phyloP scores from a whole-genome alignment of 1,284 basidiomycete species.

The Trametes sp. region DNA sequence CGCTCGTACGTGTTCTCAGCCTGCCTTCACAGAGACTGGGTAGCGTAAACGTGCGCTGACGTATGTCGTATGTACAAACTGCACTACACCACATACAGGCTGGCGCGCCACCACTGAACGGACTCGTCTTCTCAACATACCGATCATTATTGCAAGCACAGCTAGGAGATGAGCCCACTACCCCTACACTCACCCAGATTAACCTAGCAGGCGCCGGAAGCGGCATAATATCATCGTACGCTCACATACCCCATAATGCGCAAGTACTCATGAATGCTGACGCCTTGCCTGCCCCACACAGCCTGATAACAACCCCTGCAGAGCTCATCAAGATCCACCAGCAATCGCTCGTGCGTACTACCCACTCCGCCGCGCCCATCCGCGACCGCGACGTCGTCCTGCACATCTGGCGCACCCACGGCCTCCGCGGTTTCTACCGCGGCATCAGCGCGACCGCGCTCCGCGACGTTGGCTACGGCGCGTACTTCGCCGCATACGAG shows the following conservation, averaged over 20 bases:
- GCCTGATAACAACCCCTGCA: slow-evolving; percentile 80
- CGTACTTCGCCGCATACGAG: slow-evolving; percentile 88
- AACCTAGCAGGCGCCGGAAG: slow-evolving; percentile 79
- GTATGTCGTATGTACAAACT: background rate
- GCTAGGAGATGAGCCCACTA: slow-evolving; percentile 49
- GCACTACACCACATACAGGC: slow-evolving; percentile 49
- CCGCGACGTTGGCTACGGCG: slow-evolving; percentile 82
- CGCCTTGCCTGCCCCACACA: too few relatives aligned
- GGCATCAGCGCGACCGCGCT: slow-evolving; percentile 76
- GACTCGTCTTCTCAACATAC: slow-evolving; percentile 79
- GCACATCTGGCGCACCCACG: slow-evolving; percentile 61
- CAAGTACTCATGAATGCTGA: too few relatives aligned
- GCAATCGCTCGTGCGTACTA: slow-evolving; percentile 46
- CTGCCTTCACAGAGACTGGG: background rate
- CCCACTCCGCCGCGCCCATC: slow-evolving; percentile 2
- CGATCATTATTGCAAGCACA: slow-evolving; percentile 72
- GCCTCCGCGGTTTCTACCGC: slow-evolving; percentile 77
- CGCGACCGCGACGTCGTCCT: slow-evolving; percentile 54
- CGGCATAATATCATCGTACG: slow-evolving; percentile 80
- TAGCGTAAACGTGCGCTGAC: background rate
- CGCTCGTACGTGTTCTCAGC: slow-evolving; percentile 57
- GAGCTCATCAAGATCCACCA: slow-evolving; percentile 91
- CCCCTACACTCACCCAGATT: slow-evolving; percentile 73
- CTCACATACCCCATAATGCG: too few relatives aligned
- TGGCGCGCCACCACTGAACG: slow-evolving; percentile 75